phyloP scores from a whole-genome alignment of 129 eudicot species.

The Flaveria brownii region DNA sequence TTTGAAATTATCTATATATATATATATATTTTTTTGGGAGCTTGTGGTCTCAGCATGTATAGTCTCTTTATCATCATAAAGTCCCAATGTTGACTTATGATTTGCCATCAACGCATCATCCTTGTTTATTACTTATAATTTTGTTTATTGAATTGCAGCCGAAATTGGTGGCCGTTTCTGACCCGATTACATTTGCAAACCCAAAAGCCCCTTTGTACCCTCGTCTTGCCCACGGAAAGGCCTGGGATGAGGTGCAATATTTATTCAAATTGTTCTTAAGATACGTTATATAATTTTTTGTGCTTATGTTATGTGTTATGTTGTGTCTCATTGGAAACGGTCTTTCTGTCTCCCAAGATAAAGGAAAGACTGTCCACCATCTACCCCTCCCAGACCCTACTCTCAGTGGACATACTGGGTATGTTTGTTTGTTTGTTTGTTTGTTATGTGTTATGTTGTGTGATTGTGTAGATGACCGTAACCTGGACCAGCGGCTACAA shows the following conservation, averaged over 20 bases:
- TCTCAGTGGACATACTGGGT: no score
- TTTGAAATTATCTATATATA: neutral
- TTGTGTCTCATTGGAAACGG: no score
- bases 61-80: no score
- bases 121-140: neutral
- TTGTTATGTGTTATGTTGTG: neutral
- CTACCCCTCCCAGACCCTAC: no score
- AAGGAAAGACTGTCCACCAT: no score
- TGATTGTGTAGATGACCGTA: conserved; percentile 51
- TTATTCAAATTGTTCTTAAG: neutral
- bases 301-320: neutral
- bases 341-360: no score
- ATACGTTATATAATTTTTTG: neutral
- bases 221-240: conserved; percentile 79
- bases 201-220: conserved; percentile 85
- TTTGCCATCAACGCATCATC: no score
- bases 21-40: no score
- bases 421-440: no score
- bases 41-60: no score
- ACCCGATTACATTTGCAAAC: conserved; percentile 57
- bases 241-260: conserved; percentile 73
- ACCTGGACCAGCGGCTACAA: conserved; percentile 97
- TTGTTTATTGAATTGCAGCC: conserved; percentile 49
- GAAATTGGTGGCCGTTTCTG: conserved; percentile 58
- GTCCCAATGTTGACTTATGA: no score